Evolutionary conservation across 495 filamentous ascomycete genomes (phyloP).

Genomic region (Barbatosphaeria neglecta): DNA sequence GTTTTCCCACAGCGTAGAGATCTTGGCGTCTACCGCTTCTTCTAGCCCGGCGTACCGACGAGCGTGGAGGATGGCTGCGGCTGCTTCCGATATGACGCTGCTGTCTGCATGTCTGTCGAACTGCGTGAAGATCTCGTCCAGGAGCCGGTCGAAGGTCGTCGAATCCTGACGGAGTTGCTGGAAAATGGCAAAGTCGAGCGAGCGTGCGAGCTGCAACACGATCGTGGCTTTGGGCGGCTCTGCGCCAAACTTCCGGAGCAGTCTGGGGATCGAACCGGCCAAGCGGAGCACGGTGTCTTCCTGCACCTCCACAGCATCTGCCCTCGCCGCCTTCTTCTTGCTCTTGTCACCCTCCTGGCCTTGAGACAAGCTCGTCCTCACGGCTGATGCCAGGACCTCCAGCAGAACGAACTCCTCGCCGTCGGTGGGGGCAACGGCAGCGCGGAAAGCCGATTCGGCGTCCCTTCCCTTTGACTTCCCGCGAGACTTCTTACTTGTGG

Average conservation of each 20-base stretch:
- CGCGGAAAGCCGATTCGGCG: constrained; percentile 45
- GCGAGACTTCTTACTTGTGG: constrained; percentile 37
- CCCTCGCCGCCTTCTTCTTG: constrained; percentile 45
- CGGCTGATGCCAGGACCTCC: constrained; percentile 71
- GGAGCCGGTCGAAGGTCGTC: constrained; percentile 63
- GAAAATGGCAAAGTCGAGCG: constrained; percentile 77
- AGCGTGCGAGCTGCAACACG: constrained; percentile 77
- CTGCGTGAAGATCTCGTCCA: constrained; percentile 89
- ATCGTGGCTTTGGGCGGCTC: constrained; percentile 74
- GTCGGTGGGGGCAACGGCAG: constrained; percentile 58
- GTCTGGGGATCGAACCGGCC: constrained; percentile 64
- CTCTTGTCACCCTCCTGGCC: constrained; percentile 50
- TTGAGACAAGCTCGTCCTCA: constrained; percentile 53
- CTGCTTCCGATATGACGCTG: constrained; percentile 74
- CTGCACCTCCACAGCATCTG: constrained; percentile 49
- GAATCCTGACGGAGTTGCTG: constrained; percentile 81
- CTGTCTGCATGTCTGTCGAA: constrained; percentile 84
- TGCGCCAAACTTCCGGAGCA: constrained; percentile 86
- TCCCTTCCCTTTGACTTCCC: constrained; percentile 26
- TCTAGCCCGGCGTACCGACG: constrained; percentile 75
- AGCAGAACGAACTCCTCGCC: constrained; percentile 76
- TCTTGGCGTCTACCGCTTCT: constrained; percentile 68
- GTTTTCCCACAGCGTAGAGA: constrained; percentile 77
- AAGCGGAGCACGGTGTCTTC: constrained; percentile 66
- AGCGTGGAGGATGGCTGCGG: constrained; percentile 71